A percentile compares a stretch with the other conserved stretches of the same genome.
Conservation (phyloP, 768 basidiomycete species). For the Russula dissimulans region DNA sequence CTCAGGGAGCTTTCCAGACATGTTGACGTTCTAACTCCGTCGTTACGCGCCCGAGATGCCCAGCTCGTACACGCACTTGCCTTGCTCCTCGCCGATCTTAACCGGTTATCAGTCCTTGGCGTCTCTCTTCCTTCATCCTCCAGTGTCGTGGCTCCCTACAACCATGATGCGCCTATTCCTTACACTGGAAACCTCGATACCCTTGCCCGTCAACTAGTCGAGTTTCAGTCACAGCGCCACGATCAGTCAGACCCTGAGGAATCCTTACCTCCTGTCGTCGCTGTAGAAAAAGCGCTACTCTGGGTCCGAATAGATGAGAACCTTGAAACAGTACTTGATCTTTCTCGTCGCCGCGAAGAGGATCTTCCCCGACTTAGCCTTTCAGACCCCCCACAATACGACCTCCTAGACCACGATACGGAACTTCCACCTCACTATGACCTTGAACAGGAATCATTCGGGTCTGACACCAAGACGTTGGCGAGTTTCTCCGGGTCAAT, state of each 20-base stretch:
- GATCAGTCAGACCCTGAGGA: slow-evolving; percentile 6
- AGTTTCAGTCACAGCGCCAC: slow-evolving; percentile 15
- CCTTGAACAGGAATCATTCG: slow-evolving; percentile 3
- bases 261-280: slow-evolving; percentile 15
- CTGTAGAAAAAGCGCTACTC: slow-evolving; percentile 18
- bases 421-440: slow-evolving; percentile 29
- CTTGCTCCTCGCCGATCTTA: slow-evolving; percentile 58
- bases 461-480: slow-evolving; percentile 12
- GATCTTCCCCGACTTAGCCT: not conserved
- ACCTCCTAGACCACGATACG: slow-evolving; percentile 27
- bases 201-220: slow-evolving; percentile 16
- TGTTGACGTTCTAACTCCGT: slow-evolving; percentile 39
- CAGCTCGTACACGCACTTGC: slow-evolving; percentile 59
- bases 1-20: slow-evolving; percentile 50
- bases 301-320: slow-evolving; percentile 16
- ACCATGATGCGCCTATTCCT: slow-evolving; percentile 7
- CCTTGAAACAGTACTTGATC: slow-evolving; percentile 18
- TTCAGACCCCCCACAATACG: slow-evolving; percentile 11
- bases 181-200: slow-evolving; percentile 25
- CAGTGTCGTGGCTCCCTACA: slow-evolving; percentile 20
- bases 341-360: slow-evolving; percentile 16
- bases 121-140: slow-evolving; percentile 15
- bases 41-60: slow-evolving; percentile 43
- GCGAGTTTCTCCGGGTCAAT: slow-evolving; percentile 5
- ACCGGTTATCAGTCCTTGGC: slow-evolving; percentile 41